phyloP scores from a whole-genome alignment of 768 basidiomycete species.

The Hortiboletus campestris region DNA sequence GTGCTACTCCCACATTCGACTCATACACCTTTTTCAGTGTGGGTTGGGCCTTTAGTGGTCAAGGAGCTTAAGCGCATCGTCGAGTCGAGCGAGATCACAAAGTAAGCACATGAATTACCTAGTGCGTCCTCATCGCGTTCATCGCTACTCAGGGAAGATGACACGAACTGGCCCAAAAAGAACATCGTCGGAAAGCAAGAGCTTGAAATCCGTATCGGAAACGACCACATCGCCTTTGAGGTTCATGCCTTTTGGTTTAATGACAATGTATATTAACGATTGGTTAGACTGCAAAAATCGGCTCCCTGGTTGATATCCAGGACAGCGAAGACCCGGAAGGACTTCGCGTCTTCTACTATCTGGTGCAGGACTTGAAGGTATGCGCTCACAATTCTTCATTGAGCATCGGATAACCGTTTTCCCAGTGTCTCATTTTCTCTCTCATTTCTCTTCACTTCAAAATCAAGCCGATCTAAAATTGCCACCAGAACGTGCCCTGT shows the following conservation, averaged over 20 bases:
- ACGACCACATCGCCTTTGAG: constrained; percentile 96
- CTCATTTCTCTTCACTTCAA: constrained; percentile 99
- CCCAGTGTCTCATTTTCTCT: constrained; percentile 94
- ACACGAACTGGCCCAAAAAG: constrained; percentile 98
- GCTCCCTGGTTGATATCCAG: constrained; percentile 93
- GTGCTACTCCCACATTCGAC: background rate
- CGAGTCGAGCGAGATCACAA: constrained; percentile 89
- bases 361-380: constrained; percentile 96
- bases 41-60: constrained; percentile 86
- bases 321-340: constrained; percentile 98
- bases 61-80: constrained; percentile 95
- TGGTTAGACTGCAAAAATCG: constrained; percentile 94
- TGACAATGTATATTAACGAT: background rate
- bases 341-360: constrained; percentile 95
- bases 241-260: constrained; percentile 40
- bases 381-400: constrained; percentile 15
- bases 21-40: constrained; percentile 58
- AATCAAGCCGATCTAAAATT: constrained; percentile 90
- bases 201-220: constrained; percentile 90
- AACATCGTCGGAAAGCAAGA: constrained; percentile 99
- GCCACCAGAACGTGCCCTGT: too few species aligned
- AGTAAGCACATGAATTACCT: constrained; percentile 44
- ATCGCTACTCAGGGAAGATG: constrained; percentile 79
- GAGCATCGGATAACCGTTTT: background rate
- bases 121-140: background rate